Percentiles rank a stretch among this genome's conserved stretches.
phyloP scores from a whole-genome alignment of 1,284 basidiomycete genomes.

The Austroboletus niveus region DNA sequence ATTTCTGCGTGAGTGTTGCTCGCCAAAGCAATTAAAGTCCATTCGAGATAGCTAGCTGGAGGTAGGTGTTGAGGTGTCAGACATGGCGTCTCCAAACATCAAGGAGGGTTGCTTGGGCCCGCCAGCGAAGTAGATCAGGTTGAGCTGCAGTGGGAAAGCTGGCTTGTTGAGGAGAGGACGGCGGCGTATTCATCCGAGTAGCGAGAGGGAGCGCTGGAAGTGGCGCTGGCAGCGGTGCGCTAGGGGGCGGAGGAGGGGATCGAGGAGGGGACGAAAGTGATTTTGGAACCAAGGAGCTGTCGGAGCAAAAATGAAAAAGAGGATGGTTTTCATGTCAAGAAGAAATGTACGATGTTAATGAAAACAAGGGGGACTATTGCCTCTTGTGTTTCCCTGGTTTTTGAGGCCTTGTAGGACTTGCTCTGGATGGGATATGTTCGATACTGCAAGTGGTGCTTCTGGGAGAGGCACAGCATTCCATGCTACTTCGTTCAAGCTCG shows the following conservation, averaged over 20 bases:
- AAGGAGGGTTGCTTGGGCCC: conserved; percentile 72
- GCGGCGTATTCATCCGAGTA: conserved; percentile 8
- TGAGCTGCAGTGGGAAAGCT: conserved; percentile 23
- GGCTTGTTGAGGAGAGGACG: conserved; percentile 6
- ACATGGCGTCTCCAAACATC: conserved; percentile 74
- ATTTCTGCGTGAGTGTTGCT: conserved; percentile 6
- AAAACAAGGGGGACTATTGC: conserved; percentile 64
- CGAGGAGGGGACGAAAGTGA: conserved; percentile 20
- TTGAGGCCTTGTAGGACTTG: conserved; percentile 14
- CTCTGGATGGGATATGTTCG: conserved; percentile 1
- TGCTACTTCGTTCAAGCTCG: conserved; percentile 34
- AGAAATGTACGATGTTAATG: conserved; percentile 56
- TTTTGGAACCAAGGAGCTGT: conserved; percentile 41
- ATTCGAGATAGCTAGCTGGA: conserved; percentile 30
- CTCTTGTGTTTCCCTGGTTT: conserved; percentile 48
- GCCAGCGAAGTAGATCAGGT: conserved; percentile 49
- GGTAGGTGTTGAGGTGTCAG: conserved; percentile 33
- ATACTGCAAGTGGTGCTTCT: conserved; percentile 20
- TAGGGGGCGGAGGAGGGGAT: conserved; percentile 26
- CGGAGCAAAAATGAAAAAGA: conserved; percentile 6
- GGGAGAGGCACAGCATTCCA: conserved; percentile 22
- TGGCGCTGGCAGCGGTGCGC: conserved; percentile 29
- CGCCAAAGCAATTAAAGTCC: conserved; percentile 26
- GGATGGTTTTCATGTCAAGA: background rate
- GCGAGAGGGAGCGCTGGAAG: conserved; percentile 21